Percentiles rank a stretch among this genome's conserved stretches.
phyloP scores from a whole-genome alignment of 139 green algal species.

The Microglena sp. region DNA sequence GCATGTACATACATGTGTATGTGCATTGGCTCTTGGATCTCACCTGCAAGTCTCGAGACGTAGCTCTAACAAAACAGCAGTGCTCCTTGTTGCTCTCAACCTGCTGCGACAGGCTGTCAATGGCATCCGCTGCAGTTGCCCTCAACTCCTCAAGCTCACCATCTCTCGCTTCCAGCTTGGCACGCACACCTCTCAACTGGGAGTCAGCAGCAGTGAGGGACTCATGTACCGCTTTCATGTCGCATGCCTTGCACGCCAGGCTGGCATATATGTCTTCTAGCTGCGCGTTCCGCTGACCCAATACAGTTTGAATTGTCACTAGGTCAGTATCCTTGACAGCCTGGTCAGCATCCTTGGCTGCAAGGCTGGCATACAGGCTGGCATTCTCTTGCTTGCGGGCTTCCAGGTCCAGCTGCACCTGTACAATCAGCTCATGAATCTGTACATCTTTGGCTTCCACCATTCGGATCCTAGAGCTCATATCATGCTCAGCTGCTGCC shows the following conservation, averaged over 20 bases:
- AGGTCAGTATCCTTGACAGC: too few species aligned
- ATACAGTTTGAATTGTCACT: not conserved
- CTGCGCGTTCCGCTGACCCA: too few species aligned
- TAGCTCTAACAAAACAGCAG: not conserved
- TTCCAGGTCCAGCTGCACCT: too few species aligned
- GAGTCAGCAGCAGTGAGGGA: slow-evolving; percentile 1
- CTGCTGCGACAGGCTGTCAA: not conserved
- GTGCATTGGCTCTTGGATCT: not conserved
- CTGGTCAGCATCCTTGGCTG: too few species aligned
- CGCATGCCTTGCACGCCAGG: not conserved
- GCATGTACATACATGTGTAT: not conserved
- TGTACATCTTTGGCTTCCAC: too few species aligned
- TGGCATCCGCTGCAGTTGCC: not conserved
- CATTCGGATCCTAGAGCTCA: too few species aligned
- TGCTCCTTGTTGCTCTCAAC: not conserved
- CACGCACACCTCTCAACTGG: not conserved
- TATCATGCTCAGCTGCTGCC: too few species aligned
- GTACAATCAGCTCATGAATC: too few species aligned
- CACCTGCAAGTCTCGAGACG: not conserved
- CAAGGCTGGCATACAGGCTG: too few species aligned
- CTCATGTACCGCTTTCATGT: not conserved
- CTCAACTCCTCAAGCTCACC: not conserved
- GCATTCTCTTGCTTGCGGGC: too few species aligned
- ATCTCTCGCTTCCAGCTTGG: not conserved
- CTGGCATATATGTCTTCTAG: not conserved